Conservation (phyloP, 495 filamentous ascomycete genomes). For the Xylaria nigripes region DNA sequence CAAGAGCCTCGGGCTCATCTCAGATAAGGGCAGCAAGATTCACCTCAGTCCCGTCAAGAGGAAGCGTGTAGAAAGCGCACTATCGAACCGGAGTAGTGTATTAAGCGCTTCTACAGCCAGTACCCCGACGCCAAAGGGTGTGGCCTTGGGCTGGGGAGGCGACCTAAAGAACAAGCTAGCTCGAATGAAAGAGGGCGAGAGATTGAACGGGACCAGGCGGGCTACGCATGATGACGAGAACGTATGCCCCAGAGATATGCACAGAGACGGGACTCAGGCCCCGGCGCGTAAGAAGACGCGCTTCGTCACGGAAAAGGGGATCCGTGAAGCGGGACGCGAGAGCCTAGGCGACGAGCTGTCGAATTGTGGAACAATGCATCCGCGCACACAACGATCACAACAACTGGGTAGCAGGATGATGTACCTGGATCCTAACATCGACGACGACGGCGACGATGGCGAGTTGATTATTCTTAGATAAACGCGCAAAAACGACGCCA, state of each 20-base stretch:
- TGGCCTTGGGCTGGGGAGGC: constrained; percentile 43
- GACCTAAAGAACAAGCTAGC: constrained; percentile 38
- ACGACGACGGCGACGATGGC: constrained; percentile 35
- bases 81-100: constrained; percentile 25
- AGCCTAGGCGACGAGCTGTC: constrained; percentile 54
- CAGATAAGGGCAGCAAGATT: constrained; percentile 48
- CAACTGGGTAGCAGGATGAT: constrained; percentile 24
- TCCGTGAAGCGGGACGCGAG: constrained; percentile 67
- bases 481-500: neutral
- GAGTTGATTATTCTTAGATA: constrained; percentile 28
- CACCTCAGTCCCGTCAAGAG: constrained; percentile 67
- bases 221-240: constrained; percentile 22
- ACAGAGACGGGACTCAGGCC: constrained; percentile 21
- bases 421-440: constrained; percentile 37
- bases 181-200: constrained; percentile 49
- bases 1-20: constrained; percentile 48
- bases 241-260: neutral
- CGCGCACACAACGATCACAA: neutral
- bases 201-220: constrained; percentile 19
- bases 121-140: neutral
- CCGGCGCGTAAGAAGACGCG: constrained; percentile 69
- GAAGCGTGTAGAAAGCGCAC: constrained; percentile 44
- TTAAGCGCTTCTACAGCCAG: constrained; percentile 11
- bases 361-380: constrained; percentile 32
- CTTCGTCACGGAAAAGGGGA: constrained; percentile 70